Conservation (phyloP, 148 eudicot genomes). For the Linanthus parryae region DNA sequence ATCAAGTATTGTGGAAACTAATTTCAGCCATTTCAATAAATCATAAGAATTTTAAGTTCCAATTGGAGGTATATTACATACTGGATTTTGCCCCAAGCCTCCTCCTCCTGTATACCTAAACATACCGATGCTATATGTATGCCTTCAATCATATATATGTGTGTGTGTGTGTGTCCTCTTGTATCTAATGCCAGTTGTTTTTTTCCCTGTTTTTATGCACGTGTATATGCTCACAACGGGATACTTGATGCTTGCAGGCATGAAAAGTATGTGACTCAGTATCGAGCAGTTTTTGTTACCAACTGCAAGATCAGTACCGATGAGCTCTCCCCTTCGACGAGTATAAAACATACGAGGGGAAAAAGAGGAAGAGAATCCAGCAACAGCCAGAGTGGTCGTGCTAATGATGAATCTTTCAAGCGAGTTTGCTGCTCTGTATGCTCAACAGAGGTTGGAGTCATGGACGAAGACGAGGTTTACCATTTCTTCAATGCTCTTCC, state of each 20-base stretch:
- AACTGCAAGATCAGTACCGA: conserved; percentile 53
- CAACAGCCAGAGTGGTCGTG: conserved; percentile 18
- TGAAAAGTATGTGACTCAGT: conserved; percentile 67
- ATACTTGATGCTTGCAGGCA: conserved; percentile 37
- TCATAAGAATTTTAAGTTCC: no score
- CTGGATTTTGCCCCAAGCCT: background rate
- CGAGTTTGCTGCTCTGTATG: conserved; percentile 78
- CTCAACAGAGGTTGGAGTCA: conserved; percentile 74
- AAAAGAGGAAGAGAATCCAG: conserved; percentile 21
- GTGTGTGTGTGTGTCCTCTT: background rate
- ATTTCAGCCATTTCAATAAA: no score
- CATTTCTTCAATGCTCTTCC: conserved; percentile 87
- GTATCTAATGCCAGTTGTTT: background rate
- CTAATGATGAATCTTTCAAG: conserved; percentile 26
- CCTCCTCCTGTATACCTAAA: background rate
- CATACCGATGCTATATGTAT: background rate
- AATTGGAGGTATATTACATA: background rate
- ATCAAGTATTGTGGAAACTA: no score
- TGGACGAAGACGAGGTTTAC: conserved; percentile 89
- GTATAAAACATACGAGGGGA: conserved; percentile 43
- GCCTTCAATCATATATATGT: background rate
- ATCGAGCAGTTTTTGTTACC: conserved; percentile 70
- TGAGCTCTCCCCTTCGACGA: conserved; percentile 29
- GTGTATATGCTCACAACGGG: background rate
- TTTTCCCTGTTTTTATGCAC: background rate